Evolutionary conservation across 805 yeast genomes (phyloP), one percentile per base, ranked within the genome.

Genomic region (Cephaloascus fragrans): DNA sequence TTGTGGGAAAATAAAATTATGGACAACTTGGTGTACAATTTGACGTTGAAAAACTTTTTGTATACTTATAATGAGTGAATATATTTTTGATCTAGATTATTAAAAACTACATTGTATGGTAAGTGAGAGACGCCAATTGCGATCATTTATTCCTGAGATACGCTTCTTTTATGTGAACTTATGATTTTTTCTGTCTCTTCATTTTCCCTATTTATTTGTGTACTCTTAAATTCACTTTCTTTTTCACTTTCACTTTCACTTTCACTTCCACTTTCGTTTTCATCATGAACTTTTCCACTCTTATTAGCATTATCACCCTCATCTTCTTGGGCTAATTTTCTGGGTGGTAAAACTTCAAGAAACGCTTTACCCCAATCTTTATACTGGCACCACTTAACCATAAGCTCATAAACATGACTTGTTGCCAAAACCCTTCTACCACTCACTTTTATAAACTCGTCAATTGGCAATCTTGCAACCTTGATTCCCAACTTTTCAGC

Each of bases 391-490:
- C 90, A 88, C 53, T 78, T 76, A 39, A 90, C 69, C 61, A 88
- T 66, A 44, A 93, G 61, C 56, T 90, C 96, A 44, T 85, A 83
- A n/a, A 93, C 97, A 56, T 90, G 97, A 26, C 94, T 83, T 0
- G 97, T 89, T 1, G 97, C 94, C 43, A 93, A 65, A 2, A 90
- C 97, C 45, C 78, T 77, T 48, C 97, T 73, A 1, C 97, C 96
- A 43, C 84, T 79, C 38, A 93, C 61, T 47, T 80, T 75, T 41
- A 93, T 83, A 52, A 69, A 86, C 57, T 87, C 86, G 40, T 80
- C 94, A 40, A 90, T 86, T 4, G 98, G 98, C 38, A 90, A 68
- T 51, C 85, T 73, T 18, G 79, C 89, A 2, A 93, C 84, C 33
- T 67, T 56, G 16, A 90, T 67, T 0, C 89, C 87, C 47, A 84